Base-by-base conservation (phyloP, 2,329 filamentous ascomycete genomes). In the Arthrobotrys sinensis region DNA sequence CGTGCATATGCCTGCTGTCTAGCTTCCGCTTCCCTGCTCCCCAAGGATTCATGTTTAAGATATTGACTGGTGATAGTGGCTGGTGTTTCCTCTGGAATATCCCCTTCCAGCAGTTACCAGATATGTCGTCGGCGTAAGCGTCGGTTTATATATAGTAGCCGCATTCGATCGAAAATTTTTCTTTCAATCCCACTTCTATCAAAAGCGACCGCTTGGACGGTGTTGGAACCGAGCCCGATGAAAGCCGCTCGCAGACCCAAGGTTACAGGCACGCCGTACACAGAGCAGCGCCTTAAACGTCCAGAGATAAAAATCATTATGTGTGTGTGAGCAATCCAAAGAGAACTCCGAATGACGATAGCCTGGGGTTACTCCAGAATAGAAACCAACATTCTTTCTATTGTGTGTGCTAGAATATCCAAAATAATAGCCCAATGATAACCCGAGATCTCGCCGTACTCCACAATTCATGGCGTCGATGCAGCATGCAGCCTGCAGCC, bases 141-240 rank as follows among this genome's bases (percentile, higher is more conserved):
- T 50, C 43, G 62, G 48, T 60, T 78, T 78, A 78, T 78, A 78
- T 78, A 72, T 78, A 78, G 75, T 34, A 78, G 43, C 75, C 67
- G 67, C 63, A 63, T 78, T 78, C 67, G 45, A 78, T 62, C 55
- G 65, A 76, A 62, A 68, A 72, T 46, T 62, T 63, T 72, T 72
- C 62, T 43, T 46, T 52, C 57, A 38, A 40, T 64, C 16, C 45
- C 55, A n/a, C n/a, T 38, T 6, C 34, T 36, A 52, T 76, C 36
- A 64, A 76, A 63, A 63, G 65, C 50, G 48, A 53, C 62, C 53
- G 71, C 52, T 62, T 45, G 24, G 50, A 34, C 50, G 16, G 14
- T 53, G 64, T 55, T 63, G 36, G 46, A 38, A 55, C 65, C 65
- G 65, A 66, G n/a, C 62, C 75, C 67, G 75, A 78, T 43, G 75